Base-by-base conservation (phyloP, 495 filamentous ascomycete genomes). In the Aspergillus leporis region DNA sequence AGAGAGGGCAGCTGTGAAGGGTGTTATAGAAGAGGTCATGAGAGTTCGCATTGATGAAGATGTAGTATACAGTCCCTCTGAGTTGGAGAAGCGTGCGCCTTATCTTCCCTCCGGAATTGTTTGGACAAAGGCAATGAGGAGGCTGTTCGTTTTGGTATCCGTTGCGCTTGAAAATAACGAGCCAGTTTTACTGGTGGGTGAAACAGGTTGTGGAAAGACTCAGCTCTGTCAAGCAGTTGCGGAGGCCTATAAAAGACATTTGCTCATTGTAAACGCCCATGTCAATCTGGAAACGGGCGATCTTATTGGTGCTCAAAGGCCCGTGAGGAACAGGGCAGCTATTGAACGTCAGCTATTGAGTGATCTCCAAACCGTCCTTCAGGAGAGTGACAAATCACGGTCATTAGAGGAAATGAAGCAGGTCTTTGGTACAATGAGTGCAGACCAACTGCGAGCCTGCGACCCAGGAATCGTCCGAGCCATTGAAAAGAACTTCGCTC, bases 261-360 rank as follows among this genome's bases (percentile, higher is more conserved):
- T 99, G 47, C 84, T 91, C 61, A 95, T 92, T 65, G 87, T 98
- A 64, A 99, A 98, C 74, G 95, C 95, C 9, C 95, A 99, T 70
- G 92, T 97, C 62, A 99, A 97, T 61, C 87, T 93, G 10, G 95
- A 99, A 70, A 96, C 94, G 1, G 92, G 95, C 9, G 95, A 99
- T 74, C 82, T 99, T 16, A 97, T 99, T 61, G 95, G 95, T 55
- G 91, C 94, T 4, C 95, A 98, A 72, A 77, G 95, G 58, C 95
- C 95, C 5, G 85, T 97, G 38, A 82, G 95, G 61, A 97, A 96
- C 64, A 84, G 92, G 45, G 81, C 85, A 43, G 82, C 81, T 10
- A 83, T 93, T 40, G 78, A 91, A 53, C 80, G 83, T 23, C 73
- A 87, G 22, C 77, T 99, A 23, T 68, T 72, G 5, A 74, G 81